These are phyloP conservation scores for Selaginella moellendorffii DNA, from an alignment of 75 land plant genomes.

Conservation along the genomic window DNA sequence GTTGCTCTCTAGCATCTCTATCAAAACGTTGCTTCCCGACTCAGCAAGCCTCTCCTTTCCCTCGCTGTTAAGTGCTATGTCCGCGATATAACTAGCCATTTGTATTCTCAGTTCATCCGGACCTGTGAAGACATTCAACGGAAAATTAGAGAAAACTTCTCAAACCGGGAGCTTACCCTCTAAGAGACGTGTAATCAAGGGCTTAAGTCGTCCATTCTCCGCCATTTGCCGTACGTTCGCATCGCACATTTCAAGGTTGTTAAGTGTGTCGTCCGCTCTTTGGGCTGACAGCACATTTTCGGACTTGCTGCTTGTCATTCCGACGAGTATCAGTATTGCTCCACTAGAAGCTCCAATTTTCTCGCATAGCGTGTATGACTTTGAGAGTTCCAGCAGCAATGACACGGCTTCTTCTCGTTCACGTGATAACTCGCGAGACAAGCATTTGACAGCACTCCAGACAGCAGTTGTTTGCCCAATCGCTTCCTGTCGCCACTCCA, in stretches of 20 bases:
- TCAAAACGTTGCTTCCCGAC: conserved; percentile 37
- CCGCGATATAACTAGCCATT: conserved; percentile 67
- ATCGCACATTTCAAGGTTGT: conserved; percentile 70
- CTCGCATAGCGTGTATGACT: conserved; percentile 32
- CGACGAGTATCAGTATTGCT: conserved; percentile 46
- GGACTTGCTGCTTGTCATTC: conserved; percentile 31
- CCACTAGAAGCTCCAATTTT: conserved; percentile 51
- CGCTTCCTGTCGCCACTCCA: conserved; percentile 34
- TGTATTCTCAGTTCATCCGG: conserved; percentile 66
- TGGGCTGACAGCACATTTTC: conserved; percentile 39
- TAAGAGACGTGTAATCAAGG: conserved; percentile 54
- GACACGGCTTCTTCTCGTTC: conserved; percentile 39
- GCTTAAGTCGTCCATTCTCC: conserved; percentile 82
- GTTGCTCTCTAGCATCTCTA: conserved; percentile 51
- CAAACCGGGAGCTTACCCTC: conserved; percentile 84
- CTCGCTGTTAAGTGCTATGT: conserved; percentile 61
- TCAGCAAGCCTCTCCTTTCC: conserved; percentile 58
- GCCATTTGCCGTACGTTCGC: conserved; percentile 85
- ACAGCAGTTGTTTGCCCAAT: conserved; percentile 31
- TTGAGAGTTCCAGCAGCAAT: conserved; percentile 53
- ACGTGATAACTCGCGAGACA: conserved; percentile 30
- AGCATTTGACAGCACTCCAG: conserved; percentile 25
- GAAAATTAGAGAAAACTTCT: no score
- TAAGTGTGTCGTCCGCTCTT: conserved; percentile 61
- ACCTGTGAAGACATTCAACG: conserved; percentile 43